Base-by-base conservation (phyloP, 2,329 filamentous ascomycete species). In the Alternaria triticina region DNA sequence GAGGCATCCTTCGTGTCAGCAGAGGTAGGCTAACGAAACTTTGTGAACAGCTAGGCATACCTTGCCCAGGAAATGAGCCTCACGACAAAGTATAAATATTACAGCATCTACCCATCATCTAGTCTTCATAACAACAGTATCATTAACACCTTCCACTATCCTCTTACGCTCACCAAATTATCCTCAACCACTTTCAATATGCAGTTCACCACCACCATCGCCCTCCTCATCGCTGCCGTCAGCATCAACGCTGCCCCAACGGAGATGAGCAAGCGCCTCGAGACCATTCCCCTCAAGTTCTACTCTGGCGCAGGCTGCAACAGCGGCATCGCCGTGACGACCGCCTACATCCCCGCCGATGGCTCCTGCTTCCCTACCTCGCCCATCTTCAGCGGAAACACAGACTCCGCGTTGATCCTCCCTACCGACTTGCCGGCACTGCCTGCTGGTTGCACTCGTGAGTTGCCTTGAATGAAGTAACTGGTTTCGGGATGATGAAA, bases 331-430 rank as follows among this genome's bases (percentile, higher is more conserved):
- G 15, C 17, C 60, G 36, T 67, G 20, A 64, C 64, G 25, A 67
- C 64, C 25, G 57, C 65, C 28, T 60, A 54, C 40, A 57, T 71
- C 17, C 67, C 65, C 36, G 59, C 67, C 4, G 65, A 71, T 45
- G 66, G 64, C 20, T 25, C 25, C 47, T 72, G 69, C 56, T 66
- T 65, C 59, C 15, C 40, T 11, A 64, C 65, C 27, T 64, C 64
- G 7, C 62, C 67, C 9, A 66, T 70, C 36, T 45, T 67, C 23
- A 66, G 59, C 50, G 64, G 62, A n/a, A 66, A 67, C 54, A 68
- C 67, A 9, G 59, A 66, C 30, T 61, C 56, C 10, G 63, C 52
- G 8, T n/a, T 27, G 6, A 59, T 70, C 13, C 28, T 49, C 15
- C 10, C 44, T 0, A 50, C n/a, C 3, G 27, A 61, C 9, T 25